Evolutionary conservation across 208 protist genomes (phyloP).

Genomic region (Naegleria gruberi): DNA sequence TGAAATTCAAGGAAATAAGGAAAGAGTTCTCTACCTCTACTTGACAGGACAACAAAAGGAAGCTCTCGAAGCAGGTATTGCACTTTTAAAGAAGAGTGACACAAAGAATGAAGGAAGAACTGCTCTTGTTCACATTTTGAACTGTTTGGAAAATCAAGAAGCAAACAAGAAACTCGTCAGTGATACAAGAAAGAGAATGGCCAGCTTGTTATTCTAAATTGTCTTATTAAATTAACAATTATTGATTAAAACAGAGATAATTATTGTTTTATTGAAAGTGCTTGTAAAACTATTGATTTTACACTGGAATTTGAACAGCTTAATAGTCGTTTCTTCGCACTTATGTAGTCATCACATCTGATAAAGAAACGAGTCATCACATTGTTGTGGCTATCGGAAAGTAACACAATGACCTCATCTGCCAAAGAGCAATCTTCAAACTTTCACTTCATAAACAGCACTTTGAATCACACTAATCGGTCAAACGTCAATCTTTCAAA

Average conservation of each 20-base stretch:
- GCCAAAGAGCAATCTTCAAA: no score
- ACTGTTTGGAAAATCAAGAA: neutral
- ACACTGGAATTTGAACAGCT: no score
- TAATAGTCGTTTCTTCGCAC: no score
- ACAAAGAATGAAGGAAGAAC: neutral
- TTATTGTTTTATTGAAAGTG: no score
- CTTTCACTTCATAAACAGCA: no score
- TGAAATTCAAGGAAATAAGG: neutral
- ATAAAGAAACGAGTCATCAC: no score
- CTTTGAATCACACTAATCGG: neutral
- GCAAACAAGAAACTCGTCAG: neutral
- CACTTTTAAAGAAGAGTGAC: neutral
- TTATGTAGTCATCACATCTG: no score
- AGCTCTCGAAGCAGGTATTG: neutral
- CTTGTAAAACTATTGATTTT: no score
- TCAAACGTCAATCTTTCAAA: neutral
- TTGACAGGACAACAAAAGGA: neutral
- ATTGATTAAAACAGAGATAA: no score
- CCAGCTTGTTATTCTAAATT: neutral
- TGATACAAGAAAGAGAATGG: constrained; percentile 3
- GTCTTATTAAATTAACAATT: no score
- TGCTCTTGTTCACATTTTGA: neutral
- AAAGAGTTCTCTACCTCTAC: neutral
- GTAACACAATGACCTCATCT: no score
- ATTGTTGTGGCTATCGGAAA: no score